These are phyloP conservation scores for Sporothrix schenckii DNA, from an alignment of 2,329 filamentous ascomycete species.

Conservation along the genomic window DNA sequence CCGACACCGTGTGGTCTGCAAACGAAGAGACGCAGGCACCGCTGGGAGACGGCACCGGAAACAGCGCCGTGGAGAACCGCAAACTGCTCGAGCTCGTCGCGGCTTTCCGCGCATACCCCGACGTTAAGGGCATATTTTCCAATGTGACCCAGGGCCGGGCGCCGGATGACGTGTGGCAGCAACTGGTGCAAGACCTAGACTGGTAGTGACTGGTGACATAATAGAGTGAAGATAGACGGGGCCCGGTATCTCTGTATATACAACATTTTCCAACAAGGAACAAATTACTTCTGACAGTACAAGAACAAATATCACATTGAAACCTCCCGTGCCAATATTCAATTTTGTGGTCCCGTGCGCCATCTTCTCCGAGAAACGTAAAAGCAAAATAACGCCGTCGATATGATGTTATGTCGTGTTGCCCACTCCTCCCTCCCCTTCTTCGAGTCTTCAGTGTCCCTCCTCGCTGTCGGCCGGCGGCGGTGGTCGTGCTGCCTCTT, in stretches of 20 bases:
- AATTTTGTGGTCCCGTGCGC: conserved; percentile 20
- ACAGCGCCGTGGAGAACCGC: conserved; percentile 58
- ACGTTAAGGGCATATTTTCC: conserved; percentile 77
- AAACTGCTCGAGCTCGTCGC: conserved; percentile 63
- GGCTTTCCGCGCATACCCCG: conserved; percentile 65
- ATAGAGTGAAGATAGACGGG: conserved; percentile 13
- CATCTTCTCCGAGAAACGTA: neutral
- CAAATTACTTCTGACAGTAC: neutral
- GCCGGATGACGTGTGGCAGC: conserved; percentile 58
- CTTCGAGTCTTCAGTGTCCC: neutral
- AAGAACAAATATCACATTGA: conserved; percentile 1
- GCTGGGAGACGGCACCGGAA: conserved; percentile 57
- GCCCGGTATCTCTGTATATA: conserved; percentile 14
- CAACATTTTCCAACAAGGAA: conserved; percentile 13
- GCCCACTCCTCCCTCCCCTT: neutral
- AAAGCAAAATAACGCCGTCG: conserved; percentile 16
- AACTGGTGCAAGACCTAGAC: conserved; percentile 57
- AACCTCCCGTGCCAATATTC: conserved; percentile 11
- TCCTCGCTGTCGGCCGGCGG: conserved; percentile 11
- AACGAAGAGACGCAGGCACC: conserved; percentile 76
- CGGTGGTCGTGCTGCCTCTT: conserved; percentile 42
- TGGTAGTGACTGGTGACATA: conserved; percentile 37
- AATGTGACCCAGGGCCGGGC: conserved; percentile 63
- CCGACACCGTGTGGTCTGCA: conserved; percentile 82
- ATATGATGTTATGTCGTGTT: conserved; percentile 3